phyloP scores from a whole-genome alignment of 2,329 filamentous ascomycete species.

The Hymenoscyphus fraxineus region DNA sequence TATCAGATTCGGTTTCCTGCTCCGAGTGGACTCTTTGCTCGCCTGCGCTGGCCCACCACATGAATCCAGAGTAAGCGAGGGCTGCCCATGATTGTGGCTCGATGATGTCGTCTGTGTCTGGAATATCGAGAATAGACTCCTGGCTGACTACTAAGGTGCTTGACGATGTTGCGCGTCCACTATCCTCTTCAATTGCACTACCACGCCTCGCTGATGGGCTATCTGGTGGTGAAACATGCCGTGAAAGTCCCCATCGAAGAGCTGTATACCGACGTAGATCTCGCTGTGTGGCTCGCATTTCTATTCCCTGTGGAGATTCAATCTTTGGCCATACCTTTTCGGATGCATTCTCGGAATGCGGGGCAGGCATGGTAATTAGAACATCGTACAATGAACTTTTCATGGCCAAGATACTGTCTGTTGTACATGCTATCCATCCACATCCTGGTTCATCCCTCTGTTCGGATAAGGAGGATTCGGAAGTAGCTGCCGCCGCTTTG shows the following conservation, averaged over 20 bases:
- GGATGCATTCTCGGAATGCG: slow-evolving; percentile 53
- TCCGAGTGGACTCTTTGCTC: slow-evolving; percentile 63
- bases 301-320: slow-evolving; percentile 58
- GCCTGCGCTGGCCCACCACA: slow-evolving; percentile 86
- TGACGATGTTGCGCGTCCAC: slow-evolving; percentile 26
- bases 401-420: slow-evolving; percentile 84
- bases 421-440: slow-evolving; percentile 93
- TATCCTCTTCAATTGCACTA: slow-evolving; percentile 21
- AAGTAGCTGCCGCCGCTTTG: slow-evolving; percentile 36
- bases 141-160: slow-evolving; percentile 31
- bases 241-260: slow-evolving; percentile 60
- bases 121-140: slow-evolving; percentile 43
- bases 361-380: slow-evolving; percentile 74
- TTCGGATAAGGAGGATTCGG: slow-evolving; percentile 35
- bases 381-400: slow-evolving; percentile 88
- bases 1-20: slow-evolving; percentile 55
- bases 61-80: slow-evolving; percentile 76
- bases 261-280: slow-evolving; percentile 77
- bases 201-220: slow-evolving; percentile 18
- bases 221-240: slow-evolving; percentile 27
- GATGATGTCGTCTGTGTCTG: slow-evolving; percentile 50
- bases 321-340: slow-evolving; percentile 73
- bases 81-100: slow-evolving; percentile 67
- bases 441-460: slow-evolving; percentile 47
- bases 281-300: slow-evolving; percentile 81